Percentiles rank a stretch among this genome's conserved stretches.
phyloP scores from a whole-genome alignment of 306 rosid species.

The Castanea mollissima region DNA sequence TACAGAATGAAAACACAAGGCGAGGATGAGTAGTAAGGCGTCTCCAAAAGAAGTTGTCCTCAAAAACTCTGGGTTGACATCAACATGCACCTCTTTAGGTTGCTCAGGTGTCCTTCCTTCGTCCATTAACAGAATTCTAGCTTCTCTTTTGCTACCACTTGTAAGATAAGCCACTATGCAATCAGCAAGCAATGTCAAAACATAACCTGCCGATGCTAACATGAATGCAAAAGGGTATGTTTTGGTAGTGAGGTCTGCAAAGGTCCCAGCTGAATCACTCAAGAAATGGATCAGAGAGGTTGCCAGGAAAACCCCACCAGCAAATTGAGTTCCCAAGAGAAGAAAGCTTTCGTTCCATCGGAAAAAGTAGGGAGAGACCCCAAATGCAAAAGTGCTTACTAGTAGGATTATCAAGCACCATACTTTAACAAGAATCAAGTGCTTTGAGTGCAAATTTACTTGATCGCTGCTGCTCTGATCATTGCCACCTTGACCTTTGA shows the following conservation, averaged over 20 bases:
- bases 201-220: constrained; percentile 63
- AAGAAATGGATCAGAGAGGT: constrained; percentile 74
- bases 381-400: constrained; percentile 53
- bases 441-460: constrained; percentile 30
- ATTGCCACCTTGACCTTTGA: constrained; percentile 42
- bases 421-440: constrained; percentile 54
- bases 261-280: constrained; percentile 54
- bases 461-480: background rate
- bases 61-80: constrained; percentile 27
- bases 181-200: constrained; percentile 71
- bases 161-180: constrained; percentile 39
- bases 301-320: constrained; percentile 71
- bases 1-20: constrained; percentile 72
- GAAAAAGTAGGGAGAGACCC: constrained; percentile 62
- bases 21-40: constrained; percentile 63
- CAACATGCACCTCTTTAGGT: background rate
- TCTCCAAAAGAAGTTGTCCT: constrained; percentile 59
- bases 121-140: constrained; percentile 44
- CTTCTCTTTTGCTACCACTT: constrained; percentile 26
- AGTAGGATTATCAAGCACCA: constrained; percentile 71
- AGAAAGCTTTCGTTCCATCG: constrained; percentile 75
- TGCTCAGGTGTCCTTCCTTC: constrained; percentile 36
- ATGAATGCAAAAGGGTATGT: constrained; percentile 71
- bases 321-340: constrained; percentile 64
- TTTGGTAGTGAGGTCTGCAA: constrained; percentile 49